phyloP scores from a whole-genome alignment of 2,329 filamentous ascomycete genomes.

The Dactylellina cionopaga region DNA sequence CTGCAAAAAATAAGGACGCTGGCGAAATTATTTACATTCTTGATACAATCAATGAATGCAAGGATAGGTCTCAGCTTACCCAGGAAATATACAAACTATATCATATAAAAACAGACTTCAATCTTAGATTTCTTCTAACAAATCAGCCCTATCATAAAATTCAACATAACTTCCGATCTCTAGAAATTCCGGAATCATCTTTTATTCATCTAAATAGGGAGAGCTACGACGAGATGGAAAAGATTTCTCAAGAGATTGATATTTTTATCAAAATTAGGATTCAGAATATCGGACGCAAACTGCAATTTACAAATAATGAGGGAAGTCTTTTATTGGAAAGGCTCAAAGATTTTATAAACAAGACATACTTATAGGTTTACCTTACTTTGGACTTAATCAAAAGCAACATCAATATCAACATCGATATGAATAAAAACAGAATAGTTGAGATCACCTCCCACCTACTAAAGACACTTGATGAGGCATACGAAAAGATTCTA shows the following conservation, averaged over 20 bases:
- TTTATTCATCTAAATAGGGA: conserved; percentile 46
- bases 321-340: not conserved
- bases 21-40: conserved; percentile 60
- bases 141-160: conserved; percentile 59
- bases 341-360: not conserved
- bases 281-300: not conserved
- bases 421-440: not conserved
- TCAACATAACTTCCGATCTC: conserved; percentile 47
- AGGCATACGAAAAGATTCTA: conserved; percentile 25
- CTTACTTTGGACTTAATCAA: conserved; percentile 9
- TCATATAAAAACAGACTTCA: not conserved
- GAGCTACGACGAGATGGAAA: conserved; percentile 51
- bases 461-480: conserved; percentile 13
- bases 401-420: not conserved
- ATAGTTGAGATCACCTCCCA: conserved; percentile 1
- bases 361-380: conserved; percentile 26
- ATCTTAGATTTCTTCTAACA: conserved; percentile 61
- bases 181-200: not conserved
- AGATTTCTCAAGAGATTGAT: conserved; percentile 55
- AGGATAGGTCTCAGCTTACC: conserved; percentile 54
- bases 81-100: conserved; percentile 58
- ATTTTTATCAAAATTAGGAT: conserved; percentile 52
- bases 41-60: conserved; percentile 63
- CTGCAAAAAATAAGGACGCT: not conserved
- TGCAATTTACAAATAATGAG: not conserved